A percentile compares a stretch with the other conserved stretches of the same genome.
These are phyloP conservation scores for Tolypocladium tropicale DNA, from an alignment of 2,329 filamentous ascomycete species.

Conservation along the genomic window DNA sequence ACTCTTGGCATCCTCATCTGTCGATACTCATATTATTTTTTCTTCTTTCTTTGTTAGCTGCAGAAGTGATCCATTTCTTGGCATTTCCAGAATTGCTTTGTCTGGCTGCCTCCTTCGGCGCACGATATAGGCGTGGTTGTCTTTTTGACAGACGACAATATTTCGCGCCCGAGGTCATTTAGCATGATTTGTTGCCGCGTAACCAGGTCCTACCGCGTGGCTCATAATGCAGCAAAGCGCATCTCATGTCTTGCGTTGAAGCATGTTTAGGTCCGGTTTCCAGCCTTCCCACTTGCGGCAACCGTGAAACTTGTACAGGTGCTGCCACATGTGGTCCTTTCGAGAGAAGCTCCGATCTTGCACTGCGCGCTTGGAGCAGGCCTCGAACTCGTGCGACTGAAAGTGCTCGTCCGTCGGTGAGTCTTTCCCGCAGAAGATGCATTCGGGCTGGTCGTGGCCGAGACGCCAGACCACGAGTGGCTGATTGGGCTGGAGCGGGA, in stretches of 20 bases:
- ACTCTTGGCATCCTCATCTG: not conserved
- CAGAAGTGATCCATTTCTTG: not conserved
- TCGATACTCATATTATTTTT: not conserved
- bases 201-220: not conserved
- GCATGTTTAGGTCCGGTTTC: constrained; percentile 27
- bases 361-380: constrained; percentile 37
- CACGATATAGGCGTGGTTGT: not conserved
- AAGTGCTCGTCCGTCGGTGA: constrained; percentile 24
- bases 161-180: not conserved
- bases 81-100: not conserved
- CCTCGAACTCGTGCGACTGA: constrained; percentile 28
- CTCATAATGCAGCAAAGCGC: too few relatives aligned
- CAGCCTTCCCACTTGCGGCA: constrained; percentile 38
- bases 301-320: constrained; percentile 30
- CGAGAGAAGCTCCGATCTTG: constrained; percentile 31
- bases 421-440: constrained; percentile 26
- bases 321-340: constrained; percentile 32
- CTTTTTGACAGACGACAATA: not conserved
- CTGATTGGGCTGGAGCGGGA: constrained; percentile 19
- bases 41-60: too few relatives aligned
- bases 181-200: not conserved
- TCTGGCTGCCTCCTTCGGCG: not conserved
- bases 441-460: constrained; percentile 29
- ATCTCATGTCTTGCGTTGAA: constrained; percentile 16
- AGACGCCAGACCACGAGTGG: constrained; percentile 38